These are phyloP conservation scores for Pholiota molesta DNA, from an alignment of 768 basidiomycete species.

Conservation along the genomic window DNA sequence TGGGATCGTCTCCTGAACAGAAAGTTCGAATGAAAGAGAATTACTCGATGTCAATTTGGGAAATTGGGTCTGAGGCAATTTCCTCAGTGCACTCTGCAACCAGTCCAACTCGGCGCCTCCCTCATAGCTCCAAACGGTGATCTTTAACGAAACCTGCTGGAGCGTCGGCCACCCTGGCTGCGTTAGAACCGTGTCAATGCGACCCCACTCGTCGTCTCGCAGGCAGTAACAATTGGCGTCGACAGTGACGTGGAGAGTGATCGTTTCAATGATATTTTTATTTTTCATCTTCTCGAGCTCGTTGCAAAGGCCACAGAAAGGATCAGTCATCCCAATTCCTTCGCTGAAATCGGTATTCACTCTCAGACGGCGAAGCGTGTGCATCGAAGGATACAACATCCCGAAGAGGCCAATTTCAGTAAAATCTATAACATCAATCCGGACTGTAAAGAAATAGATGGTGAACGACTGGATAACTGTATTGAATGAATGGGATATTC, in stretches of 20 bases:
- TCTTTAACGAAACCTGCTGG: constrained; percentile 6
- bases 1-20: background rate
- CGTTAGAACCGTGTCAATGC: constrained; percentile 6
- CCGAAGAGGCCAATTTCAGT: background rate
- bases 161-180: constrained; percentile 8
- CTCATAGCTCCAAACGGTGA: background rate
- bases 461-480: too few relatives aligned
- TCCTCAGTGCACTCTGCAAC: background rate
- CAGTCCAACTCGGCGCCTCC: constrained; percentile 1
- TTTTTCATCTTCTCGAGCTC: constrained; percentile 8
- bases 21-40: background rate
- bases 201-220: constrained; percentile 9
- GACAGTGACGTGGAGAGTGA: background rate
- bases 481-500: too few relatives aligned
- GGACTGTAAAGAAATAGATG: background rate
- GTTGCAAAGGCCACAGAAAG: constrained; percentile 2
- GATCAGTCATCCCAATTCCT: background rate
- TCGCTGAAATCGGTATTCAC: background rate
- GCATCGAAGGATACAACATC: constrained; percentile 1
- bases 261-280: constrained; percentile 1
- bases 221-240: background rate
- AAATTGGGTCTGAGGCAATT: constrained; percentile 10
- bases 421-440: background rate
- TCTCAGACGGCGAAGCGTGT: background rate
- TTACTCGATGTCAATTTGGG: background rate